These are phyloP conservation scores for Termitomyces sp. DNA, from an alignment of 768 basidiomycete species.

Conservation along the genomic window DNA sequence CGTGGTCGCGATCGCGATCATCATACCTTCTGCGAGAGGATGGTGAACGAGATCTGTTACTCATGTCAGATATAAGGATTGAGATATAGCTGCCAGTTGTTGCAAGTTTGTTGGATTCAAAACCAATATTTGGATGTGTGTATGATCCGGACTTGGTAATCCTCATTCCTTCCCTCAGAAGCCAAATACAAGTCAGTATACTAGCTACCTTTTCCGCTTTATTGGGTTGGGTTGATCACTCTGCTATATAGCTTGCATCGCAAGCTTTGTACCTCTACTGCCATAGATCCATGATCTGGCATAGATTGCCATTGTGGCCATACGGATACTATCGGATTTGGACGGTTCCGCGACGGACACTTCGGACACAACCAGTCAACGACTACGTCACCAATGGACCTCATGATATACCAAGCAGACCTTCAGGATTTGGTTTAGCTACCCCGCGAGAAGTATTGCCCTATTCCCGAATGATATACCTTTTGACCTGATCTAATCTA, in stretches of 20 bases:
- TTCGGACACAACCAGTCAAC: constrained; percentile 56
- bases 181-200: not conserved
- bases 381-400: constrained; percentile 31
- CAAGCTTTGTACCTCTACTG: not conserved
- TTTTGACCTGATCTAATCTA: not conserved
- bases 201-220: not conserved
- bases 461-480: not conserved
- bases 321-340: constrained; percentile 20
- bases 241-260: not conserved
- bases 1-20: constrained; percentile 27
- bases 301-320: constrained; percentile 11
- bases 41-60: constrained; percentile 45
- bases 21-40: constrained; percentile 38
- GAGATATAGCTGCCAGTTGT: not conserved
- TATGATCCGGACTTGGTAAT: not conserved
- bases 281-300: constrained; percentile 11
- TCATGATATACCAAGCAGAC: constrained; percentile 24
- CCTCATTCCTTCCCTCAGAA: not conserved
- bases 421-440: constrained; percentile 46
- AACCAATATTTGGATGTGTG: constrained; percentile 9
- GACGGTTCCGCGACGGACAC: constrained; percentile 24
- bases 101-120: not conserved
- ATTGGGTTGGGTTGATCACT: not conserved
- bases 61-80: constrained; percentile 27
- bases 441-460: constrained; percentile 49